These are phyloP conservation scores for Xylariaceae sp. DNA, from an alignment of 2,329 filamentous ascomycete species.

Conservation along the genomic window DNA sequence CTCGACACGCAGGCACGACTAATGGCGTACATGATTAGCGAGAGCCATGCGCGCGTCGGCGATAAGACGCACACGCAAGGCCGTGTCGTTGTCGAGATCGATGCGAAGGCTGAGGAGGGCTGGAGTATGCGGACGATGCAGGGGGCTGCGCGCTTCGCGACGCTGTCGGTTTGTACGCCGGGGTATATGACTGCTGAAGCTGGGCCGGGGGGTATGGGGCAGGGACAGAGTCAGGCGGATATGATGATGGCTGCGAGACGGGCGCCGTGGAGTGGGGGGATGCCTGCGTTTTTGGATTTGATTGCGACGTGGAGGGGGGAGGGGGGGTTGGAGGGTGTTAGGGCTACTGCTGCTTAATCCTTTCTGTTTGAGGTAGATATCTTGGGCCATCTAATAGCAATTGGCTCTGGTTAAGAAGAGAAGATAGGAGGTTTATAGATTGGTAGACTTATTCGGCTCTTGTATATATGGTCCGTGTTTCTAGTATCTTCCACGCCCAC, in stretches of 20 bases:
- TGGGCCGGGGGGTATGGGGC: slow-evolving; percentile 20
- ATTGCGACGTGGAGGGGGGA: slow-evolving; percentile 30
- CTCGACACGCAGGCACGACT: slow-evolving; percentile 22
- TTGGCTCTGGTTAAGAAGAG: too few species aligned
- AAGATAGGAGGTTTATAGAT: too few species aligned
- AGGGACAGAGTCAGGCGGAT: slow-evolving; percentile 25
- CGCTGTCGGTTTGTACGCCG: slow-evolving; percentile 47
- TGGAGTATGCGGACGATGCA: slow-evolving; percentile 39
- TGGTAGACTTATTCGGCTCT: too few species aligned
- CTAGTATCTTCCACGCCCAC: too few species aligned
- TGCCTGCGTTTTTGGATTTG: slow-evolving; percentile 30
- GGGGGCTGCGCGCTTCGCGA: slow-evolving; percentile 37
- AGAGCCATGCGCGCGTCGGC: slow-evolving; percentile 30
- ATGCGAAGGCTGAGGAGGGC: slow-evolving; percentile 40
- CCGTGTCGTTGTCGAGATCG: slow-evolving; percentile 39
- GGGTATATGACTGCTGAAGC: slow-evolving; percentile 48
- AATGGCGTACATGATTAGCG: slow-evolving; percentile 32
- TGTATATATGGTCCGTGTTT: too few species aligned
- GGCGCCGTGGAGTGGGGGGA: slow-evolving; percentile 31
- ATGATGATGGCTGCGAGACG: slow-evolving; percentile 31
- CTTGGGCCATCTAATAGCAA: too few species aligned
- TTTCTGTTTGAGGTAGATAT: neutral
- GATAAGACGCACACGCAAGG: slow-evolving; percentile 14
- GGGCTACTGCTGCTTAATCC: slow-evolving; percentile 17
- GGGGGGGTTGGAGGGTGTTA: slow-evolving; percentile 28